These are phyloP conservation scores for Candida dajiaensis DNA, from an alignment of 805 yeast species.

Conservation along the genomic window DNA sequence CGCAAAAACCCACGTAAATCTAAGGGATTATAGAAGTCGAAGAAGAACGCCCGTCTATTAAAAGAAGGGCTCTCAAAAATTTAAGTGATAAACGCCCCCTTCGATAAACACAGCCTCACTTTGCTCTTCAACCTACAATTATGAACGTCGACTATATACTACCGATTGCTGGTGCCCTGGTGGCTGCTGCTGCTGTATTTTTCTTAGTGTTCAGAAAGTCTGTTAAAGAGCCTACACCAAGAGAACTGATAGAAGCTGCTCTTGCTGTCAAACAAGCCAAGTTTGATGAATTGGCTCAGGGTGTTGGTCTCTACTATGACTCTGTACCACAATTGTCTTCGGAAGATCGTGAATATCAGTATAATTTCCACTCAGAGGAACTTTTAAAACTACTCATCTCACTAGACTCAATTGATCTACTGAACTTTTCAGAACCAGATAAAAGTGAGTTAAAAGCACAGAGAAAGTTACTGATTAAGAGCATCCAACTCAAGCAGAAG, in stretches of 20 bases:
- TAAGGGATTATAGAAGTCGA: too few relatives aligned
- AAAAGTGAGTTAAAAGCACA: slow-evolving; percentile 45
- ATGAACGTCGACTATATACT: background rate
- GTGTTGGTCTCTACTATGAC: background rate
- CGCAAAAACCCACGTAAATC: too few relatives aligned
- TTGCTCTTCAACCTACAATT: too few relatives aligned
- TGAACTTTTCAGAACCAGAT: slow-evolving; percentile 22
- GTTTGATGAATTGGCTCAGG: background rate
- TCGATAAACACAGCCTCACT: too few relatives aligned
- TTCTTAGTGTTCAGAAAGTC: background rate
- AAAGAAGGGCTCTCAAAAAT: too few relatives aligned
- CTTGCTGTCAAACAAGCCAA: background rate
- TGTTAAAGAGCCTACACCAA: background rate
- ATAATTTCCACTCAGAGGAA: slow-evolving; percentile 48
- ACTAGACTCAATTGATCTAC: slow-evolving; percentile 55
- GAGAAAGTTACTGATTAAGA: slow-evolving; percentile 54
- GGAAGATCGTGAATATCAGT: background rate
- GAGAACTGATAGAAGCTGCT: background rate
- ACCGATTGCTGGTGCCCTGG: background rate
- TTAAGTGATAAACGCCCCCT: too few relatives aligned
- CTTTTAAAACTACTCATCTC: slow-evolving; percentile 59
- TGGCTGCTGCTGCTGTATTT: background rate
- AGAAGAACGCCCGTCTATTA: too few relatives aligned
- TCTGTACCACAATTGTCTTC: background rate
- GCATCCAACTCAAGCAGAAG: slow-evolving; percentile 37